phyloP scores from a whole-genome alignment of 768 basidiomycete species.

The Hericium erinaceus region DNA sequence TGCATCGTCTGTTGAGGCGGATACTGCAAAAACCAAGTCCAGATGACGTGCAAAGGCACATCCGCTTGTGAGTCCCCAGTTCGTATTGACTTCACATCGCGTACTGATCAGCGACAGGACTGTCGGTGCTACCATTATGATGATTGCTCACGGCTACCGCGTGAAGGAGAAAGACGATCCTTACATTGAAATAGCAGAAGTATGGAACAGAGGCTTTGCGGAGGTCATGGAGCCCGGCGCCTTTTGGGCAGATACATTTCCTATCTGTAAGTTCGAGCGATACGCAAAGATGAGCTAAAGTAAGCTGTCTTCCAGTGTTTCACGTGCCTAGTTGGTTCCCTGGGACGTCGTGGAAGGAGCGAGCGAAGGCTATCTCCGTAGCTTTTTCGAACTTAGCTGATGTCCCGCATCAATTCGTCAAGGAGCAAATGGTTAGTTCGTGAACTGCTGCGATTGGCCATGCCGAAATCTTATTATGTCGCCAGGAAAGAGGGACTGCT shows the following conservation, averaged over 20 bases:
- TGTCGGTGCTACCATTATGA: slow-evolving; percentile 12
- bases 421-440: slow-evolving; percentile 9
- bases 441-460: too few species aligned
- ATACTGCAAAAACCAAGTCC: background rate
- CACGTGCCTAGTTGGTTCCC: slow-evolving; percentile 17
- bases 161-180: slow-evolving; percentile 8
- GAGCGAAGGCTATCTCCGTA: slow-evolving; percentile 9
- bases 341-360: slow-evolving; percentile 15
- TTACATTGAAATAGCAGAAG: slow-evolving; percentile 16
- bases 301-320: slow-evolving; percentile 4
- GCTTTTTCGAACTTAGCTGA: slow-evolving; percentile 8
- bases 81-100: too few species aligned
- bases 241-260: slow-evolving; percentile 15
- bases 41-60: slow-evolving; percentile 7
- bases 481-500: slow-evolving; percentile 10
- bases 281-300: background rate
- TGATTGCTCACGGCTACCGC: slow-evolving; percentile 14
- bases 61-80: slow-evolving; percentile 11
- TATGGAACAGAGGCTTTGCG: slow-evolving; percentile 10
- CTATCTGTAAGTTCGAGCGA: slow-evolving; percentile 2
- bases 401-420: slow-evolving; percentile 10
- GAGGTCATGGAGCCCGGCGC: slow-evolving; percentile 7
- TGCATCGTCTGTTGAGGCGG: slow-evolving; percentile 4
- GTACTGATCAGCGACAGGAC: slow-evolving; percentile 3
- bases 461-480: too few species aligned